Conservation (phyloP, 2,329 filamentous ascomycete species). For the Xylariaceae sp. region DNA sequence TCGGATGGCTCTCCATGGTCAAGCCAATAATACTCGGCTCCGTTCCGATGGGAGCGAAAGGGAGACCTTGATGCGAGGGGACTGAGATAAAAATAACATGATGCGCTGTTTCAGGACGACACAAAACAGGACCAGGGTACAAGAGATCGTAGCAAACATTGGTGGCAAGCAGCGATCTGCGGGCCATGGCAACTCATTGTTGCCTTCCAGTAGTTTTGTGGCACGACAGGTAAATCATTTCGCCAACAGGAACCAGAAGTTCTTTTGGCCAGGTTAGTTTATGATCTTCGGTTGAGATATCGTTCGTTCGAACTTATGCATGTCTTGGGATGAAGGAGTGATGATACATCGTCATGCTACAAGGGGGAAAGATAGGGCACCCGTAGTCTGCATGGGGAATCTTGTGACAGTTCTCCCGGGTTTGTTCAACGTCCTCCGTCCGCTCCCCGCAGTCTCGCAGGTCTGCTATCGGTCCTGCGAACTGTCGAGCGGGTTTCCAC, state of each 20-base stretch:
- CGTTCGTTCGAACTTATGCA: background rate
- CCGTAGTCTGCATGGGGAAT: slow-evolving; percentile 19
- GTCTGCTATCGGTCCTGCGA: slow-evolving; percentile 25
- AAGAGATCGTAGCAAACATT: slow-evolving; percentile 31
- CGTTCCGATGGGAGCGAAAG: slow-evolving; percentile 36
- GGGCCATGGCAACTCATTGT: slow-evolving; percentile 14
- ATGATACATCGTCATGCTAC: slow-evolving; percentile 13
- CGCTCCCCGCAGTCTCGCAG: slow-evolving; percentile 21
- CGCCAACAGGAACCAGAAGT: slow-evolving; percentile 7
- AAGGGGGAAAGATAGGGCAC: slow-evolving; percentile 18
- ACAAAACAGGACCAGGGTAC: slow-evolving; percentile 33
- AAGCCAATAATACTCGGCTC: slow-evolving; percentile 32
- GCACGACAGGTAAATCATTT: slow-evolving; percentile 21
- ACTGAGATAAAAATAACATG: slow-evolving; percentile 37
- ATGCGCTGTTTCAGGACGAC: slow-evolving; percentile 35
- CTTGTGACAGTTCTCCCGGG: slow-evolving; percentile 15
- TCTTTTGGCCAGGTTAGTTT: background rate
- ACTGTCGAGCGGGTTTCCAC: slow-evolving; percentile 17
- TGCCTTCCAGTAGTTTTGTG: slow-evolving; percentile 26
- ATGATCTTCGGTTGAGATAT: slow-evolving; percentile 6
- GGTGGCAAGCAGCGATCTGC: slow-evolving; percentile 34
- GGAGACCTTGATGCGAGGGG: slow-evolving; percentile 8
- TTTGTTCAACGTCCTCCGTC: slow-evolving; percentile 13
- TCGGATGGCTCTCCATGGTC: slow-evolving; percentile 22
- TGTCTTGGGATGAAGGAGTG: slow-evolving; percentile 8